These are phyloP conservation scores for Venturia carpophila DNA, from an alignment of 2,329 filamentous ascomycete genomes.

Conservation along the genomic window DNA sequence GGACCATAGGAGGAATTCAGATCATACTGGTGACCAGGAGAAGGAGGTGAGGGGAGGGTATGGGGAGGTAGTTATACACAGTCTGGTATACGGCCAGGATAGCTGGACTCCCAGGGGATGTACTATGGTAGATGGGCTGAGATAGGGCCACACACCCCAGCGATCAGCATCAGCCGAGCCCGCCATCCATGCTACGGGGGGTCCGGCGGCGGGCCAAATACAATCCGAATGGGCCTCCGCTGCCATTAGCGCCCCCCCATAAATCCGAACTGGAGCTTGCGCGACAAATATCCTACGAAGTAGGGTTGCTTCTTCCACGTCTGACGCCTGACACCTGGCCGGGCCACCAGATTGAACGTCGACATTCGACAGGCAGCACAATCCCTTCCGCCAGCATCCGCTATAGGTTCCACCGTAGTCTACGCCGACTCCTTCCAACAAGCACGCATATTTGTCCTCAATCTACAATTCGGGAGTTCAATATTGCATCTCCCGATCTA, in stretches of 20 bases:
- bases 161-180: neutral
- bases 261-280: neutral
- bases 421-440: neutral
- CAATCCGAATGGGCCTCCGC: neutral
- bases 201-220: neutral
- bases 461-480: neutral
- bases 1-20: neutral
- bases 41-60: neutral
- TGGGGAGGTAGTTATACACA: neutral
- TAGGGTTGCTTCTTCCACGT: neutral
- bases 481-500: neutral
- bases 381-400: neutral
- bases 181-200: neutral
- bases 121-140: neutral
- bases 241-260: neutral
- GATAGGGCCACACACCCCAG: neutral
- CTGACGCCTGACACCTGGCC: neutral
- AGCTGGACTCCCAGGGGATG: neutral
- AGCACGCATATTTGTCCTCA: neutral
- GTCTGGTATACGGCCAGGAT: neutral
- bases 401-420: too few species aligned
- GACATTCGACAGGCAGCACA: neutral
- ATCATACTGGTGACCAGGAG: neutral
- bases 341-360: neutral
- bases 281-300: neutral